Evolutionary conservation across 441 rosid genomes (phyloP).

Genomic region (Populus hybrid): DNA sequence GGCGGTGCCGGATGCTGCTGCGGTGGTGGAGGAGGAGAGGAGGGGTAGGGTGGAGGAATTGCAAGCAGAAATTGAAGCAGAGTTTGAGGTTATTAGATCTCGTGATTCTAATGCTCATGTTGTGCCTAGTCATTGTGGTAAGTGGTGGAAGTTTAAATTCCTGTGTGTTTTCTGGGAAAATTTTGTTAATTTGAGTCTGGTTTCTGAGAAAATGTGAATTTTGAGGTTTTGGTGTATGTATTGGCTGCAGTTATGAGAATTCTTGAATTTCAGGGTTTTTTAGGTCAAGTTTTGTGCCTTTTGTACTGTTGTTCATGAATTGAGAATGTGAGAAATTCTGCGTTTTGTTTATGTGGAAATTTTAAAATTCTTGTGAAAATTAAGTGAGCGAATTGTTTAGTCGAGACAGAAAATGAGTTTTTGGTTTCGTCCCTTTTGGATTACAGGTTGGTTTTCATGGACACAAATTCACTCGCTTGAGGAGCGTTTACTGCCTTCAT

Average conservation of each 20-base stretch:
- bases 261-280: background rate
- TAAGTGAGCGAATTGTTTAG: background rate
- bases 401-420: background rate
- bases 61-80: no score
- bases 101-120: no score
- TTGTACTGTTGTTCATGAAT: background rate
- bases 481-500: background rate
- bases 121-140: no score
- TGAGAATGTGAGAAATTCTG: background rate
- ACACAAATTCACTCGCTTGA: slow-evolving; percentile 69
- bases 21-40: no score
- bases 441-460: slow-evolving; percentile 98
- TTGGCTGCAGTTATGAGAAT: background rate
- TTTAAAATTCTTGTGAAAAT: background rate
- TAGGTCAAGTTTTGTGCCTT: background rate
- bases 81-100: no score
- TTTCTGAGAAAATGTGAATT: background rate
- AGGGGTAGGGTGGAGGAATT: no score
- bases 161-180: background rate
- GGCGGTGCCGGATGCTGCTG: no score
- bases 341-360: background rate
- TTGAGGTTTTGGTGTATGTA: background rate
- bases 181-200: background rate
- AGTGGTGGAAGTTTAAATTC: background rate
- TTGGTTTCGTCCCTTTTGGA: background rate